Evolutionary conservation across 768 basidiomycete species (phyloP).

Genomic region (Roridomyces roridus): DNA sequence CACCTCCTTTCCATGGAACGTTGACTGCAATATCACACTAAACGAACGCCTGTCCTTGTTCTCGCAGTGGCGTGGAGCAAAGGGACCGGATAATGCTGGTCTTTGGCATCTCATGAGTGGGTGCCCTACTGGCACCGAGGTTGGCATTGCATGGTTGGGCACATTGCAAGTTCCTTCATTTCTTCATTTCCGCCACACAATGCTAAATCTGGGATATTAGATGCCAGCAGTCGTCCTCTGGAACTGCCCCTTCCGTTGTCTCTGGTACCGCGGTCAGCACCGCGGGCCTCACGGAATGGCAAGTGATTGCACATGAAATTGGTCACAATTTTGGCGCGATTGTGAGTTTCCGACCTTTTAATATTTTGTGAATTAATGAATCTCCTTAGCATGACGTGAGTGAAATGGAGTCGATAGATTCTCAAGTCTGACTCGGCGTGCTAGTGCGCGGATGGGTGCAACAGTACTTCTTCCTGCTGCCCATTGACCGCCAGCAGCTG

Average conservation of each 20-base stretch:
- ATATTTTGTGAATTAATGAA: constrained; percentile 15
- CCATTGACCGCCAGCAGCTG: constrained; percentile 67
- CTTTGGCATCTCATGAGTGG: constrained; percentile 91
- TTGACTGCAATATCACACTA: constrained; percentile 66
- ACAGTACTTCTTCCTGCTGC: constrained; percentile 65
- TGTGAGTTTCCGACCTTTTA: constrained; percentile 48
- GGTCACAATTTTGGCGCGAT: constrained; percentile 92
- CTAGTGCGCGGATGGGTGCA: constrained; percentile 73
- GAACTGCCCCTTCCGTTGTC: constrained; percentile 55
- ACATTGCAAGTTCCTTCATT: constrained; percentile 57
- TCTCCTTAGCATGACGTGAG: constrained; percentile 60
- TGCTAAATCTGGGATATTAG: constrained; percentile 33
- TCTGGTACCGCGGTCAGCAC: constrained; percentile 87
- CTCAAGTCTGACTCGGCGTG: constrained; percentile 10
- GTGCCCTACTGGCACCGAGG: constrained; percentile 80
- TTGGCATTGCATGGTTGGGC: constrained; percentile 89
- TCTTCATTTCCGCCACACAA: neutral
- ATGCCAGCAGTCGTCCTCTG: constrained; percentile 61
- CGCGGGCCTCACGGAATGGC: constrained; percentile 78
- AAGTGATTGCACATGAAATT: constrained; percentile 83
- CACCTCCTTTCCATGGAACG: constrained; percentile 72
- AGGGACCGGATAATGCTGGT: constrained; percentile 76
- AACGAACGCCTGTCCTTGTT: constrained; percentile 79
- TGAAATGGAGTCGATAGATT: constrained; percentile 3
- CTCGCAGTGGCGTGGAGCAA: constrained; percentile 80